Evolutionary conservation across 1,139 yeast genomes (phyloP).

Genomic region (Suzukiozyma palmioleophila): DNA sequence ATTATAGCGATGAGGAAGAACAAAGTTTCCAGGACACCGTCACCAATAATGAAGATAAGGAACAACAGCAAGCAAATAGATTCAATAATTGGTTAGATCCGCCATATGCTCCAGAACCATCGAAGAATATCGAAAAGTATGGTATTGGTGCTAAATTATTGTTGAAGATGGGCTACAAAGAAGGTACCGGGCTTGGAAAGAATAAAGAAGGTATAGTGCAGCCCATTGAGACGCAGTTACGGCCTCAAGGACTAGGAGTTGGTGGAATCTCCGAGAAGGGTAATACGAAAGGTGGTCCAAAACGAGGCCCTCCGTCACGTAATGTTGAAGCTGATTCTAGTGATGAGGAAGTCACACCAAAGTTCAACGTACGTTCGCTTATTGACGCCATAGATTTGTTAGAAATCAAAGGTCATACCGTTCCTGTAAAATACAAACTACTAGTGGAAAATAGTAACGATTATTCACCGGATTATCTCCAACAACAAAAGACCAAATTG

Average conservation of each 20-base stretch:
- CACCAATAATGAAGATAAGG: background rate
- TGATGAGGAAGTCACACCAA: conserved; percentile 10
- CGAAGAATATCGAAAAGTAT: conserved; percentile 30
- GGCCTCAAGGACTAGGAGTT: conserved; percentile 70
- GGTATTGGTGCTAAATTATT: conserved; percentile 85
- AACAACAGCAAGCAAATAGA: background rate
- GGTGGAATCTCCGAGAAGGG: conserved; percentile 50
- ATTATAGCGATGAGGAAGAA: conserved; percentile 17
- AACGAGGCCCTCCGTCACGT: conserved; percentile 3
- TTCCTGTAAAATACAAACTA: conserved; percentile 24
- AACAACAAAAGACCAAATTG: conserved; percentile 13
- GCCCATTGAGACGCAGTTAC: conserved; percentile 67
- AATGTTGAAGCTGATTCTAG: conserved; percentile 13
- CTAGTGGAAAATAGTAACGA: conserved; percentile 16
- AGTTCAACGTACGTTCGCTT: conserved; percentile 10
- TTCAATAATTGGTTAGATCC: conserved; percentile 1
- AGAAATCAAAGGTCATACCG: conserved; percentile 21
- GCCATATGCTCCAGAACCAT: background rate
- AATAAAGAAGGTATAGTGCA: conserved; percentile 66
- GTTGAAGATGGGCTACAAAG: conserved; percentile 81
- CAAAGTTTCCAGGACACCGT: conserved; percentile 4
- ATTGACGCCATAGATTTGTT: conserved; percentile 25
- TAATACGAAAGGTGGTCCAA: conserved; percentile 9
- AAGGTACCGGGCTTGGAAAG: conserved; percentile 79
- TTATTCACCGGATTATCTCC: conserved; percentile 8